Evolutionary conservation across 495 filamentous ascomycete genomes (phyloP), one percentile per base, ranked within the genome.

Genomic region (Parathielavia appendiculata): DNA sequence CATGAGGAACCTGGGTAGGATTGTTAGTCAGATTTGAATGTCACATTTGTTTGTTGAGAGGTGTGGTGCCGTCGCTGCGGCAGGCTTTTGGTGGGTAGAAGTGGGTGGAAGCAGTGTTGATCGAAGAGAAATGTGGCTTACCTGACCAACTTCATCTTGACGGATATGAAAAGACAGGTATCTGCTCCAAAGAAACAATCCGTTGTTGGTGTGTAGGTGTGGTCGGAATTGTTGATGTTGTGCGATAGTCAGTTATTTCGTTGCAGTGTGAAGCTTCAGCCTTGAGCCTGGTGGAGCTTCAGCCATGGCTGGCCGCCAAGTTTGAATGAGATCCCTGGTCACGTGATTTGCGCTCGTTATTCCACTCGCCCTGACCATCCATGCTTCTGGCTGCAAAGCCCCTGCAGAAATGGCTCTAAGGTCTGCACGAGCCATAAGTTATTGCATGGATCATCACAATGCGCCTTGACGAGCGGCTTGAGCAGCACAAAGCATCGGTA

Each of bases 61-160:
- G 45, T 23, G 45, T 32, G 22, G 11, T 32, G 45, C 6, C 26
- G 26, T 2, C 6, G 26, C 26, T 30, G 26, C 26, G 9, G 36
- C 36, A 39, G 36, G 36, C 36, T 39, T 39, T 30, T 30, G 26
- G 26, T 30, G 26, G 26, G 26, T 30, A 6, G 26, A 6, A 30
- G 6, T 3, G 26, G 16, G 40, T 14, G 40, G 40, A 16, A 11
- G 40, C 4, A 40, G 14, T 13, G 39, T 6, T 41, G 10, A 19
- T 44, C 16, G 34, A 5, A 35, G n/a, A 39, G 1, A 54, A 51
- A 30, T 23, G 44, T 38, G 59, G 76, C 85, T 79, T 86, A 96
- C 92, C 92, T 88, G 73, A 97, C 92, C 76, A 97, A 88, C 88
- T 97, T 97, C 92, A 97, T 97, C 63, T 68, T 89, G 79, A 51